Conservation (phyloP, 2,329 filamentous ascomycete genomes). For the Diplodia intermedia region DNA sequence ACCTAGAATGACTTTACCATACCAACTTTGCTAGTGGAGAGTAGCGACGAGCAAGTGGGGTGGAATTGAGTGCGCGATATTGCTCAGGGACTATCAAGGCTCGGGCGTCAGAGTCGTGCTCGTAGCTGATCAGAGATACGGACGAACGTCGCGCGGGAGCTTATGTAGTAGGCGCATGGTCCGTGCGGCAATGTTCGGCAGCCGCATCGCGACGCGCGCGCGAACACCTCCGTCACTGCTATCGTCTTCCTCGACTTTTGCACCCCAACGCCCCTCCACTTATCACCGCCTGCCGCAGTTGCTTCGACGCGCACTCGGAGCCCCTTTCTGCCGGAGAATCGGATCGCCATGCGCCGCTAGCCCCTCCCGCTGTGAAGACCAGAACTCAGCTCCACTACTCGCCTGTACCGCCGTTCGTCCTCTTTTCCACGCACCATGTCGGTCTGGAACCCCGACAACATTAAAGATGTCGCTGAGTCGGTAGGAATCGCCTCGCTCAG, state of each 20-base stretch:
- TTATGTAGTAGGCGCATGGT: background rate
- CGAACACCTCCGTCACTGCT: background rate
- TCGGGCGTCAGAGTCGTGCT: too few species aligned
- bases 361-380: background rate
- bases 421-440: conserved; percentile 45
- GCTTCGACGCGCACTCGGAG: background rate
- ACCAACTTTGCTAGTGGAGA: too few species aligned
- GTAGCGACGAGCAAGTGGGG: too few species aligned
- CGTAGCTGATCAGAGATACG: background rate
- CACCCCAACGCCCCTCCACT: background rate
- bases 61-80: too few species aligned
- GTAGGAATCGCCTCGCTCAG: conserved; percentile 82
- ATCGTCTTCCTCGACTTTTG: background rate
- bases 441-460: conserved; percentile 96
- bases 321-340: background rate
- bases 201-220: background rate
- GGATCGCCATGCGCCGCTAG: conserved; percentile 20
- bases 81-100: too few species aligned
- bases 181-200: background rate
- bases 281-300: too few species aligned
- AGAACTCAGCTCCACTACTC: background rate
- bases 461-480: conserved; percentile 94
- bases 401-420: background rate
- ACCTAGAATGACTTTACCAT: too few species aligned
- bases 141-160: background rate